Percentiles rank a stretch among this genome's conserved stretches.
phyloP scores from a whole-genome alignment of 768 basidiomycete species.

The Suillus subluteus region DNA sequence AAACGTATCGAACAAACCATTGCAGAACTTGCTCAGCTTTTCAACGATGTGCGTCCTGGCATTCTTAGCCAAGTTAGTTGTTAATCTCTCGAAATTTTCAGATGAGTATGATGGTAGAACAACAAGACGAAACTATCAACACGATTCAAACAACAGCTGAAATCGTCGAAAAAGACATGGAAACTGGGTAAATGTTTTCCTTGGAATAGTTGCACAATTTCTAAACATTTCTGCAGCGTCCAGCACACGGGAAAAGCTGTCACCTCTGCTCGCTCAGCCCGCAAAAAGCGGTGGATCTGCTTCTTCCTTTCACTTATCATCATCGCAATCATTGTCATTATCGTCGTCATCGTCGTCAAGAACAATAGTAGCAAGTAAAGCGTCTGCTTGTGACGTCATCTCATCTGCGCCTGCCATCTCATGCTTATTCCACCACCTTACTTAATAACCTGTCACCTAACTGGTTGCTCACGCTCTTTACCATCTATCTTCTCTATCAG shows the following conservation, averaged over 20 bases:
- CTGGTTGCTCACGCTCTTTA: conserved; percentile 6
- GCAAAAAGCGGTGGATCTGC: conserved; percentile 98
- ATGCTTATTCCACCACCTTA: conserved; percentile 13
- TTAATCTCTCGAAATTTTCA: conserved; percentile 31
- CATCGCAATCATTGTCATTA: conserved; percentile 65
- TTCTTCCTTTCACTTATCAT: conserved; percentile 75
- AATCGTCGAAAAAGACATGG: conserved; percentile 79
- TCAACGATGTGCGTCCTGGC: conserved; percentile 77
- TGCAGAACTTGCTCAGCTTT: conserved; percentile 90
- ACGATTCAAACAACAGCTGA: conserved; percentile 80
- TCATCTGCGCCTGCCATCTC: conserved; percentile 21
- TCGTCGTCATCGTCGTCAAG: conserved; percentile 60
- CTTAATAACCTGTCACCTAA: not conserved
- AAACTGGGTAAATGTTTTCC: conserved; percentile 66
- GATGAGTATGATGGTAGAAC: conserved; percentile 95
- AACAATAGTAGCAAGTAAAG: conserved; percentile 43
- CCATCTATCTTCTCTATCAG: not conserved
- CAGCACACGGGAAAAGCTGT: conserved; percentile 88
- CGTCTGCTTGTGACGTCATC: conserved; percentile 19
- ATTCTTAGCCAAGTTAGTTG: not conserved
- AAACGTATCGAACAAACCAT: conserved; percentile 94
- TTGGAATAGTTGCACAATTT: not conserved
- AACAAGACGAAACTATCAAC: conserved; percentile 89
- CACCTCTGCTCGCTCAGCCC: conserved; percentile 80
- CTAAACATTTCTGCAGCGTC: conserved; percentile 49